Percentiles rank a stretch among this genome's conserved stretches.
Conservation (phyloP, 495 filamentous ascomycete genomes). For the Daldinia caldariorum region DNA sequence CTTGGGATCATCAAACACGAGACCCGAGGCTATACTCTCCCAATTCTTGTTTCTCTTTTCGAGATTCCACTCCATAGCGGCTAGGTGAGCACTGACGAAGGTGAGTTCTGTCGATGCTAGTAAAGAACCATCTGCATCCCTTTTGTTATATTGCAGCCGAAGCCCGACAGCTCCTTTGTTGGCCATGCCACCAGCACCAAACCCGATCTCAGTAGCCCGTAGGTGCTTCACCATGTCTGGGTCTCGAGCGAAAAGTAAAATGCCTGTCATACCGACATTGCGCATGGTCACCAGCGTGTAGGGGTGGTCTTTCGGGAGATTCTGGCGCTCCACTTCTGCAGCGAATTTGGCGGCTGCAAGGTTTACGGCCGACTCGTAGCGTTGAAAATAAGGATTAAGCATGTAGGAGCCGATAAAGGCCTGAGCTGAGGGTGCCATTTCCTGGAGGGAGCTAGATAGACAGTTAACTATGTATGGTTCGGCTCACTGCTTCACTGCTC, state of each 20-base stretch:
- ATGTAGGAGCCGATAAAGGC: conserved; percentile 87
- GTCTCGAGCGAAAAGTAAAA: conserved; percentile 81
- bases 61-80: conserved; percentile 80
- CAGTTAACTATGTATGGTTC: not conserved
- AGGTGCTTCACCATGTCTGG: conserved; percentile 65
- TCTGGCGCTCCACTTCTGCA: conserved; percentile 16
- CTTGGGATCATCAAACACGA: conserved; percentile 72
- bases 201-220: conserved; percentile 77
- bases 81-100: conserved; percentile 88
- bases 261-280: conserved; percentile 87
- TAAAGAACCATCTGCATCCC: conserved; percentile 31
- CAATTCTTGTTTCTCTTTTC: conserved; percentile 83
- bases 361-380: conserved; percentile 73
- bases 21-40: conserved; percentile 77
- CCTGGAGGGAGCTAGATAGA: conserved; percentile 75
- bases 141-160: conserved; percentile 64
- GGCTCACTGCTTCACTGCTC: not conserved
- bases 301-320: conserved; percentile 43
- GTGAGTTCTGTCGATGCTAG: conserved; percentile 69
- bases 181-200: conserved; percentile 86
- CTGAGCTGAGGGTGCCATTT: conserved; percentile 84
- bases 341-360: conserved; percentile 62
- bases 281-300: conserved; percentile 64
- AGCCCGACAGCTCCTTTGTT: conserved; percentile 94
- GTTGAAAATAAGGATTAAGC: conserved; percentile 77